Base-by-base conservation (phyloP, 164 flowering plant genomes). In the Vitis riparia region DNA sequence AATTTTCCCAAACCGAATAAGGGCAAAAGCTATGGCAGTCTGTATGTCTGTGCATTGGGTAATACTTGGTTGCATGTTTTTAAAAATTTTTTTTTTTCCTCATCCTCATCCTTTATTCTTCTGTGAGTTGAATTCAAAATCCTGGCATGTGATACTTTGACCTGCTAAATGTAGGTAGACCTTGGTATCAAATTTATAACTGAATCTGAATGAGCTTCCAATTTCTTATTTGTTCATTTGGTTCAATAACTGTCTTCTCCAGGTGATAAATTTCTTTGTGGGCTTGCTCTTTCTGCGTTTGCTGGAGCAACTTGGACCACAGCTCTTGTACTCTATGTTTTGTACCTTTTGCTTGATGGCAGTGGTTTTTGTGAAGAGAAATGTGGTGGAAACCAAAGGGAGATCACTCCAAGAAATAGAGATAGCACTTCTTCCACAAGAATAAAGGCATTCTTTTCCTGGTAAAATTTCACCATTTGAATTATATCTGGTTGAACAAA, bases 21-120 rank as follows among this genome's bases (percentile, higher is more conserved):
- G 98, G 71, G 98, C 97, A 8, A 94, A 89, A 75, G 98, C 97
- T 27, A 86, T 94, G 98, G 92, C 97, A 62, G 70, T 91, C 70
- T 94, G 97, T 76, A 76, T 94, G 90, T 84, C 95, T 11, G 93
- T 94, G 23, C 98, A 95, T 74, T 95, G 99, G 99, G 99, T 95
- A 92, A 89, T 62, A 49, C 63, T 63, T 51, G 62, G 17, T 44
- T 61, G 47, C 67, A 44, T 59, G 5, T 58, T 23, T 23, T 59
- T 11, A 6, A 17, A 17, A 17, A 11, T 60, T 53, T 48, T 60
- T 53, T 48, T n/a, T 60, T 53, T 44, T n/a, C 56, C 48, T 53
- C 2, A 13, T 13, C 56, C 14, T 53, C n/a, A 7, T 53, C 7
- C 56, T 53, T 53, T 23, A 23, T 23, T 23, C 27, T 23, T 23